These are phyloP conservation scores for Phellopilus nigrolimitatus DNA, from an alignment of 1,284 basidiomycete species.

Conservation along the genomic window DNA sequence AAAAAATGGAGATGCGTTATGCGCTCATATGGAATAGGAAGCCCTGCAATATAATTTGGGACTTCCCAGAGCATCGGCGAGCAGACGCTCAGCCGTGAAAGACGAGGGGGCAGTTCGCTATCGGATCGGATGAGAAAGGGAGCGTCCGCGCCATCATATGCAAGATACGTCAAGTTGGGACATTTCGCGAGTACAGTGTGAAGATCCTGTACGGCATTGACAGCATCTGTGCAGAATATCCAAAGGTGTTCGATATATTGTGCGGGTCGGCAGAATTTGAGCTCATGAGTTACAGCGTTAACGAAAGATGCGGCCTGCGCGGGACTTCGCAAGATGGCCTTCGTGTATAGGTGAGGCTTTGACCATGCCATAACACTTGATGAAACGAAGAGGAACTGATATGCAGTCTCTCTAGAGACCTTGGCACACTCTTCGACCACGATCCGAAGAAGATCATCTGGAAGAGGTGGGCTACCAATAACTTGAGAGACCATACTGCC, in stretches of 20 bases:
- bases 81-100: background rate
- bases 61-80: background rate
- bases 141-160: background rate
- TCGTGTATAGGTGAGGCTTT: background rate
- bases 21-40: background rate
- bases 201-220: background rate
- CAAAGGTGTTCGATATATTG: background rate
- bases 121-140: background rate
- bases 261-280: background rate
- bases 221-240: background rate
- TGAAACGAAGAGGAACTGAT: background rate
- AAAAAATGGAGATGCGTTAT: background rate
- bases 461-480: background rate
- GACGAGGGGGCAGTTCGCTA: background rate
- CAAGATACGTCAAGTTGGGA: background rate
- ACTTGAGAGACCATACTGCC: background rate
- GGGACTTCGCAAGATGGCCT: background rate
- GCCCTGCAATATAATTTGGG: background rate
- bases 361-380: background rate
- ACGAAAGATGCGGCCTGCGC: background rate
- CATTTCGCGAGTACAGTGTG: background rate
- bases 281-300: background rate
- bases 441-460: background rate
- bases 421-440: background rate
- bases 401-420: background rate